Conservation (phyloP, 805 yeast species). For the Zygosaccharomyces lentus region DNA sequence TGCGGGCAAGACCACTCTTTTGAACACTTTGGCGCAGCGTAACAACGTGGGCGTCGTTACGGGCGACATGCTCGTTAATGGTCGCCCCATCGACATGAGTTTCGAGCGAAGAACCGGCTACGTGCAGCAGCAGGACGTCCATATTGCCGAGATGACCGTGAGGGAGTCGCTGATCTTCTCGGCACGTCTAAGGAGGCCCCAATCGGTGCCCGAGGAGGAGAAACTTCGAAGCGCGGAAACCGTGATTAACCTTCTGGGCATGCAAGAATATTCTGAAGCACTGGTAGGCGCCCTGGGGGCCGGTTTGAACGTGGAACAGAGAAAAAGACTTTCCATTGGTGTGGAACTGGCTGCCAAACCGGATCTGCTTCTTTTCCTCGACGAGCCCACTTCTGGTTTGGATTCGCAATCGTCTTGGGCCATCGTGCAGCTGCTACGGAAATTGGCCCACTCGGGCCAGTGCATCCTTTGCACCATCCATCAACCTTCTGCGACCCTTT, state of each 20-base stretch:
- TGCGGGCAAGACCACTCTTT: conserved; percentile 58
- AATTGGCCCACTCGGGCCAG: conserved; percentile 45
- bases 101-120: conserved; percentile 53
- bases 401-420: conserved; percentile 51
- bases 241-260: conserved; percentile 46
- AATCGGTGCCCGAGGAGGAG: conserved; percentile 38
- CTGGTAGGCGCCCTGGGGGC: conserved; percentile 43
- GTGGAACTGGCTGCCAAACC: conserved; percentile 48
- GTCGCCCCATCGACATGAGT: conserved; percentile 45
- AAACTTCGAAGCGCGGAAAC: conserved; percentile 47
- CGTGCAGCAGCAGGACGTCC: conserved; percentile 55
- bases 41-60: conserved; percentile 47
- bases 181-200: conserved; percentile 49
- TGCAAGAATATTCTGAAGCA: conserved; percentile 54
- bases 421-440: conserved; percentile 43
- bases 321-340: conserved; percentile 43
- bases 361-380: conserved; percentile 42
- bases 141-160: conserved; percentile 38
- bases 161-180: conserved; percentile 43
- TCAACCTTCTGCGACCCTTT: conserved; percentile 51
- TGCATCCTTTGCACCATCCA: conserved; percentile 52
- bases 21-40: conserved; percentile 51
- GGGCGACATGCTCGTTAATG: conserved; percentile 55
- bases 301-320: conserved; percentile 43
- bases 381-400: conserved; percentile 51